Base-by-base conservation (phyloP, 306 rosid genomes). In the Cicer chorassanicum region DNA sequence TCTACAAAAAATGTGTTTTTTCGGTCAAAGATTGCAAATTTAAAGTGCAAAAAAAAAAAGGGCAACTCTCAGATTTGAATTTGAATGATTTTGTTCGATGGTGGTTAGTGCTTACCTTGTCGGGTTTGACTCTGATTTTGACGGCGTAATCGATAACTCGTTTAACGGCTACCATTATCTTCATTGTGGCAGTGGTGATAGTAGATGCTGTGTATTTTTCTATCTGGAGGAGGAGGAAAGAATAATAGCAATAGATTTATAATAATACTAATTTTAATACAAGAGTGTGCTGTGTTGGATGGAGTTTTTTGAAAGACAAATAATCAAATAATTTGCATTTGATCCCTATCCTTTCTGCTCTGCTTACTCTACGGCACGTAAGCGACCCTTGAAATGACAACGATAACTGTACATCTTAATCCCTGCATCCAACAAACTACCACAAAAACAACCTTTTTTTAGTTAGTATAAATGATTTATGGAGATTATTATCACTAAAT, bases 111-210 rank as follows among this genome's bases (percentile, higher is more conserved):
- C 11, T 72, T 77, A 91, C 94, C 90, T 87, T 92, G 80, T 95
- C 93, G 29, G 93, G 78, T 68, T 90, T 95, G 70, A 95, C 98
- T 74, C 99, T 83, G 86, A 95, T 95, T 81, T 95, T 92, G 83
- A 95, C 92, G 72, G 99, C 99, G 73, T 92, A 95, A 80, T 95
- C 96, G 61, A 91, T 74, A 12, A 90, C 98, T 65, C 97, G 91
- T 87, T 90, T 92, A 2, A 92, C 67, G 13, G 96, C 88, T 9
- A 95, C 98, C 96, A 95, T 85, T 43, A 95, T 89, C 97, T 95
- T 95, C 99, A 92, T 29, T 29, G 5, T 29, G 5, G 36, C 36
- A 29, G 0, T 4, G 36, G 36, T 29, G 43, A 1, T 54, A 40
- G 73, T 9, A 1, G 19, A 0, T 48, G 42, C 42, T 13, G 65